Base-by-base conservation (phyloP, 441 rosid genomes). In the Mallotus repandus region DNA sequence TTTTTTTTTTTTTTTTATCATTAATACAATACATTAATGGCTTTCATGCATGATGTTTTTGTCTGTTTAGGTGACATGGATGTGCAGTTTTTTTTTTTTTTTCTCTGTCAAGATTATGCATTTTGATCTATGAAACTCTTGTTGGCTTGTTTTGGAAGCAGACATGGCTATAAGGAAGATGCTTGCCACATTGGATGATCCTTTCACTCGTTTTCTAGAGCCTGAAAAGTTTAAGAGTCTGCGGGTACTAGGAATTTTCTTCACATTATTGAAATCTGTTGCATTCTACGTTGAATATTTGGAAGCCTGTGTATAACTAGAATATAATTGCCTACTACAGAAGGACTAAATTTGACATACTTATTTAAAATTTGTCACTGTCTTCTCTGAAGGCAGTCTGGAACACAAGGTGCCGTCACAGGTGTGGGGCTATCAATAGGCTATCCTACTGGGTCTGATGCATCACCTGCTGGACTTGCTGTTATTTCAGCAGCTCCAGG, bases 371-470 rank as follows among this genome's bases (percentile, higher is more conserved):
- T 60, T 7, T 13, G n/a, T 25, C 25, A 13, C 77, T 74, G 77
- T 77, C 78, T 91, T 92, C 80, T 79, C 80, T 89, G 93, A 95
- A 93, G 97, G 90, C 87, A 95, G 99, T 95, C 98, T 59, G 99
- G 99, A 82, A 91, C 97, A 77, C 89, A 86, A 89, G 97, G 98
- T 63, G 88, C 99, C 76, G 87, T 95, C 64, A 91, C 97, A 0
- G 99, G 99, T 77, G 97, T 95, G 49, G 99, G 99, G 65, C 78
- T 95, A 63, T 93, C 99, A 9, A 95, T 95, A 74, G 98, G 99
- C 67, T 93, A 93, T 81, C 97, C 96, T 9, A 71, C 85, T 57
- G 82, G 66, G 38, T 84, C 86, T 61, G 86, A 85, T 76, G 90
- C 80, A 58, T 76, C 93, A 70, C 70, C 84, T 50, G 69, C 81